Evolutionary conservation across 1,284 basidiomycete genomes (phyloP).

Genomic region (Malassezia furfur): DNA sequence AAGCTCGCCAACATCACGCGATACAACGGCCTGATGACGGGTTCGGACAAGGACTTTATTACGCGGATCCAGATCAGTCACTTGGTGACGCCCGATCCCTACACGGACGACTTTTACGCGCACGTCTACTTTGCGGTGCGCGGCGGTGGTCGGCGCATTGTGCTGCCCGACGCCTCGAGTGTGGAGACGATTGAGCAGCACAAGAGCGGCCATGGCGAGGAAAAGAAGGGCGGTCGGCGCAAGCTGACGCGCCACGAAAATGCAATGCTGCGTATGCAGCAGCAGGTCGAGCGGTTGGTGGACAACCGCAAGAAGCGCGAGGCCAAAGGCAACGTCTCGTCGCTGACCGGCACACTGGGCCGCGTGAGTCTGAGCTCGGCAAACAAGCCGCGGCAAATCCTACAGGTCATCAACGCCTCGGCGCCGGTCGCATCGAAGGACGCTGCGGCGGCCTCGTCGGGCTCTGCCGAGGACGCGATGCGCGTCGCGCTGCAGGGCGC

Average conservation of each 20-base stretch:
- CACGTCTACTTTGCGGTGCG: constrained; percentile 82
- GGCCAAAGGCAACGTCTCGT: constrained; percentile 31
- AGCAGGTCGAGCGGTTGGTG: constrained; percentile 92
- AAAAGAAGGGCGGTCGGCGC: constrained; percentile 14
- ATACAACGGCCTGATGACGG: constrained; percentile 96
- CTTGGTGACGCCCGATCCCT: constrained; percentile 75
- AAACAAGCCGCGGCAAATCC: constrained; percentile 82
- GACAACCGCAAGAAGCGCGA: constrained; percentile 68
- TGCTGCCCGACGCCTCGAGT: constrained; percentile 5
- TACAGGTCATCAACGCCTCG: constrained; percentile 63
- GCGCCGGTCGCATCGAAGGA: constrained; percentile 15
- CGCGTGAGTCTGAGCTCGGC: constrained; percentile 83
- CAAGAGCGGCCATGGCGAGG: constrained; percentile 21
- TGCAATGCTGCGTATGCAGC: constrained; percentile 93
- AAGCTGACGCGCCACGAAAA: constrained; percentile 57
- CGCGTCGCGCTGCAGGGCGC: constrained; percentile 36
- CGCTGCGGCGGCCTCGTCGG: constrained; percentile 17
- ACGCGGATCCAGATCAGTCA: constrained; percentile 98
- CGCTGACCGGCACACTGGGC: constrained; percentile 86
- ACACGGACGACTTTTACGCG: constrained; percentile 95
- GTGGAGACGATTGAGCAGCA: constrained; percentile 17
- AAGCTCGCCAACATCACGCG: constrained; percentile 60
- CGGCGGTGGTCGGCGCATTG: constrained; percentile 50
- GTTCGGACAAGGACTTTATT: constrained; percentile 99
- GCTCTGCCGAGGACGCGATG: constrained; percentile 28